A percentile compares a stretch with the other conserved stretches of the same genome.
Evolutionary conservation across 2,329 filamentous ascomycete genomes (phyloP).

Genomic region (Talaromyces funiculosus): DNA sequence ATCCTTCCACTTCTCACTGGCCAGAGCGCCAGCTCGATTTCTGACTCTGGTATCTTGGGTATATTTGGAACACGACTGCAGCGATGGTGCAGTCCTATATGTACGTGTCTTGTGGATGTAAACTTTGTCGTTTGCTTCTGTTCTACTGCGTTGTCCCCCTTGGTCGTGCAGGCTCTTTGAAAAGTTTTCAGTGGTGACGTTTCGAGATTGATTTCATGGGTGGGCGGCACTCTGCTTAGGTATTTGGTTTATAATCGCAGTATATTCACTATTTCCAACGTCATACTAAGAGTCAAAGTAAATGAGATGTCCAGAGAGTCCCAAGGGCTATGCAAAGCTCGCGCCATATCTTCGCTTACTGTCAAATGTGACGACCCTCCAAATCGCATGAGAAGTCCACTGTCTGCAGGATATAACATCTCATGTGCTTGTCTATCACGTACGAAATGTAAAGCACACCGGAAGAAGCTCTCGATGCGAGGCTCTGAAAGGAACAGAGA

Average conservation of each 20-base stretch:
- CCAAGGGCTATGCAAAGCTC: no score
- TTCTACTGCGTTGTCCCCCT: not conserved
- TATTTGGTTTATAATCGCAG: not conserved
- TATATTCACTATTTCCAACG: no score
- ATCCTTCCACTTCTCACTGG: not conserved
- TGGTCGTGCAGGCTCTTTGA: not conserved
- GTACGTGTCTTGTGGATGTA: conserved; percentile 4
- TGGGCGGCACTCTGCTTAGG: not conserved
- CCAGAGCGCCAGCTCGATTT: not conserved
- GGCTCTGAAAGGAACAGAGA: no score
- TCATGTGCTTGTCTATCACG: no score
- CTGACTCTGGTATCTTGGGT: not conserved
- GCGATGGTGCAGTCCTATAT: not conserved
- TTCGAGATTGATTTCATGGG: not conserved
- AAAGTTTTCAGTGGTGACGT: not conserved
- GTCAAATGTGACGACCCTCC: no score
- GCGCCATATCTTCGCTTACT: no score
- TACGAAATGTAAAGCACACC: no score
- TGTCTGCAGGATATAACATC: no score
- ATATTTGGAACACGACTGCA: not conserved
- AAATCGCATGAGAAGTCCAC: no score
- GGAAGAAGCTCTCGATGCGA: no score
- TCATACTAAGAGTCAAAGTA: no score
- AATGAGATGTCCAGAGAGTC: no score
- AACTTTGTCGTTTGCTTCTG: not conserved